Base-by-base conservation (phyloP, 2,329 filamentous ascomycete species). In the Cladorrhinum sp. region DNA sequence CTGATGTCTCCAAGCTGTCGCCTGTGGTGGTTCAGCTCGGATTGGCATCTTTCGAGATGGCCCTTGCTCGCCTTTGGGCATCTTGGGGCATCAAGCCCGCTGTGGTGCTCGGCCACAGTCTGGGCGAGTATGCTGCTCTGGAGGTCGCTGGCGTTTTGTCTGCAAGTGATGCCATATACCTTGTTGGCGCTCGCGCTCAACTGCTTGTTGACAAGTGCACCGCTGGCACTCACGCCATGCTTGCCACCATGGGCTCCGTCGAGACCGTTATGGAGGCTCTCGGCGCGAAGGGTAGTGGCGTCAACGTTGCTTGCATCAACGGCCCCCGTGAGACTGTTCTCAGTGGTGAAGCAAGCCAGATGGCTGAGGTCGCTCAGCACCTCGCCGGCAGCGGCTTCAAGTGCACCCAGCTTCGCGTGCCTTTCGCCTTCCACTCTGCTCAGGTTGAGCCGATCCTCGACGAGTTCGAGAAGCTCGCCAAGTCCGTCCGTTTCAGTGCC, bases 101-200 rank as follows among this genome's bases (percentile, higher is more conserved):
- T 16, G 82, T 77, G 5, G 83, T 86, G 1, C 71, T 86, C 14
- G 84, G 84, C 18, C 84, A 86, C 73, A 90, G 86, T 67, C 76
- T 92, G 26, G 89, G 89, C 57, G 88, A 92, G 72, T 91, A 91
- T 68, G 87, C 89, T 39, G 88, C 89, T 46, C 82, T 92, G 10
- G 82, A 89, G 68, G 80, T 86, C 46, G 86, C 89, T 57, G 89
- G 88, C 55, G 87, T 91, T 16, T 77, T 91, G 28, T 89, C 87
- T 18, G 86, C 84, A 20, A 84, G 84, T 66, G 89, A 92, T 70
- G 85, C 88, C 69, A 83, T 94, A 59, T 87, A 86, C 65, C 79
- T 93, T 1, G 88, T 92, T 20, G 89, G 89, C 42, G 73, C 78
- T 57, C 83, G 90, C 64, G 89, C 89, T 16, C 77, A 83, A 69